Percentiles rank a stretch among this genome's conserved stretches.
Conservation (phyloP, 2,329 filamentous ascomycete species). For the Proliferodiscus dingleyae region DNA sequence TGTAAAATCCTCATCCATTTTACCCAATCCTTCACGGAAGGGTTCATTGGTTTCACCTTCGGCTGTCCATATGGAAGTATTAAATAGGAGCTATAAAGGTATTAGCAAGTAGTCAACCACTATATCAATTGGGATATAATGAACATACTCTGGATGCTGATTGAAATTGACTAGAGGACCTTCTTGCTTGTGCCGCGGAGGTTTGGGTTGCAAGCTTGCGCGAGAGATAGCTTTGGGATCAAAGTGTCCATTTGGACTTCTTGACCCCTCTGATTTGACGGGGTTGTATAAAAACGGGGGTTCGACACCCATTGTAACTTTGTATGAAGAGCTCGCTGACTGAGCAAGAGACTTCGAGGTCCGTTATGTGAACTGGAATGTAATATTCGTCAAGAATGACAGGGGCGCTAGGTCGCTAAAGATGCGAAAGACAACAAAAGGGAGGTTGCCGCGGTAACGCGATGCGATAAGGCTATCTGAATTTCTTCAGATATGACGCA, state of each 20-base stretch:
- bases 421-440: slow-evolving; percentile 10
- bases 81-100: slow-evolving; percentile 44
- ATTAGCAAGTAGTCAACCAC: slow-evolving; percentile 10
- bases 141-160: slow-evolving; percentile 78
- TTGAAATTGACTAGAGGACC: slow-evolving; percentile 81
- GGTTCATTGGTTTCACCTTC: slow-evolving; percentile 61
- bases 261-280: slow-evolving; percentile 39
- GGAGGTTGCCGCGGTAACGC: slow-evolving; percentile 4
- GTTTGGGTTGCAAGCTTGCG: slow-evolving; percentile 65
- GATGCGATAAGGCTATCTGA: slow-evolving; percentile 1
- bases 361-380: slow-evolving; percentile 20
- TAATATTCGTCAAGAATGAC: slow-evolving; percentile 14
- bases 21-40: slow-evolving; percentile 65
- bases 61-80: slow-evolving; percentile 58
- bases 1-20: slow-evolving; percentile 65
- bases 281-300: slow-evolving; percentile 71
- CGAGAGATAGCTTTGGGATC: slow-evolving; percentile 83
- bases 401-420: slow-evolving; percentile 6
- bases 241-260: slow-evolving; percentile 57
- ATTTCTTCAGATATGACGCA: slow-evolving; percentile 2
- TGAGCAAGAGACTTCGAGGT: no score
- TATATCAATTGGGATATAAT: background rate
- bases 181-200: slow-evolving; percentile 58
- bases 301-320: slow-evolving; percentile 44
- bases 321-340: slow-evolving; percentile 6